Percentiles rank a stretch among this genome's conserved stretches.
These are phyloP conservation scores for Moesziomyces parantarcticus DNA, from an alignment of 1,284 basidiomycete species.

Conservation along the genomic window DNA sequence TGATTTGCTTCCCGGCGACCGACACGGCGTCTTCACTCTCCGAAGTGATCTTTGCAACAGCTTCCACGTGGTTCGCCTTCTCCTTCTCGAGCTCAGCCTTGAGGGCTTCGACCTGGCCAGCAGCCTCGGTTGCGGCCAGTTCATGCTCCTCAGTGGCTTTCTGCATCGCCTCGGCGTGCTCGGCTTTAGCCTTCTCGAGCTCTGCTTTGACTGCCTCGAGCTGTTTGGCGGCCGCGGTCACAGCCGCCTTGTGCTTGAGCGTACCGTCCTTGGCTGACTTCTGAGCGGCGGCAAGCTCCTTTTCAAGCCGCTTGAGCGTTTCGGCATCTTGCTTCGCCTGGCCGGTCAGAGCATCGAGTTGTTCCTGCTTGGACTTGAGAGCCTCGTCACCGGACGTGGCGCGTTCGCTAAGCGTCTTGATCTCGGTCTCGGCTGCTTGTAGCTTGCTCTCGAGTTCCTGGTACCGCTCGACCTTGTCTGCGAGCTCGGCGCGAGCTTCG, in stretches of 20 bases:
- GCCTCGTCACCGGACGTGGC: constrained; percentile 19
- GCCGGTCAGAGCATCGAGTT: constrained; percentile 16
- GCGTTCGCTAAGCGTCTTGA: constrained; percentile 19
- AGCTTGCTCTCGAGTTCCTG: constrained; percentile 31
- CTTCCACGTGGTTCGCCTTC: constrained; percentile 8
- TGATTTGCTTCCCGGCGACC: no score
- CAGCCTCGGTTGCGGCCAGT: not conserved
- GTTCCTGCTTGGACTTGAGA: constrained; percentile 22
- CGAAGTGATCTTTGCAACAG: not conserved
- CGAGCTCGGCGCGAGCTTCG: constrained; percentile 13
- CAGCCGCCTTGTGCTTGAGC: constrained; percentile 32
- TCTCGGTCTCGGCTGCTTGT: constrained; percentile 4
- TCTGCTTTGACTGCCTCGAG: constrained; percentile 11
- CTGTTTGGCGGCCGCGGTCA: constrained; percentile 9
- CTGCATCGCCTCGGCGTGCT: constrained; percentile 13
- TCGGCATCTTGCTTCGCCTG: constrained; percentile 17
- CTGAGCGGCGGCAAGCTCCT: constrained; percentile 34
- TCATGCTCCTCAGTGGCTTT: not conserved
- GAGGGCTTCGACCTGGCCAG: constrained; percentile 12
- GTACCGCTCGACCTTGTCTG: constrained; percentile 8
- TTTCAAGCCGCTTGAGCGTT: constrained; percentile 22
- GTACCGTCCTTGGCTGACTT: constrained; percentile 24
- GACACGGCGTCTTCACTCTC: not conserved
- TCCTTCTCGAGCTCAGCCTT: constrained; percentile 7
- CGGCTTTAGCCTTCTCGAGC: constrained; percentile 18